Base-by-base conservation (phyloP, 23 red algal species). In the Pyropia yezoensis region DNA sequence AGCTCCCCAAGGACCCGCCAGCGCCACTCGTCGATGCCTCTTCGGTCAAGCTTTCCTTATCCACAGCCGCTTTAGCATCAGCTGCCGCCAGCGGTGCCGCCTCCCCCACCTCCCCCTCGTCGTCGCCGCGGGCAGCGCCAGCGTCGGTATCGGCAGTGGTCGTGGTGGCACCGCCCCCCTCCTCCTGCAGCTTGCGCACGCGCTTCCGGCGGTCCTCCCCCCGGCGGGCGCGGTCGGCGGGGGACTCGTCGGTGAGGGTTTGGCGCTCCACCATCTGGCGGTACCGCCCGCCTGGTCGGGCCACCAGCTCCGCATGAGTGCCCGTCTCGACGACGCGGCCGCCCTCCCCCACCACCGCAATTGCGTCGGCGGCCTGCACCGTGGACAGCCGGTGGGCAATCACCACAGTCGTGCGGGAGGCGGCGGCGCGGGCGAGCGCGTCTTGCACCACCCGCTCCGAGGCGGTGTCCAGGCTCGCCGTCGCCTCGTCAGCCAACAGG, bases 341-440 rank as follows among this genome's bases (percentile, higher is more conserved):
- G 19, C 60, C 73, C 28, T 89, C 39, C 18, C 55, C 71, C 25
- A 96, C 49, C 27, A 96, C 84, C 16, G 80, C 78, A 29, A 96
- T 96, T 19, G 66, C 70, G 70, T 89, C 69, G 17, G 92, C 92
- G 57, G 89, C 82, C 49, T 55, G 66, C 4, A 96, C 80, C 0
- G 92, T 89, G 22, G 83, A 73, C 47, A 96, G 61, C 32, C 92
- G 78, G 57, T 96, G 92, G 20, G 92, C 92, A 77, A 89, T 89
- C 3, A 88, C 80, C 15, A 96, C 54, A 15, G 86, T 87, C 14
- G 92, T 96, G 1, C 92, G 78, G 26, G 62, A 72, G 30, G 65
- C 77, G 6, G 78, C 57, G 20, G 83, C 79, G n/a, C 61, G 61
- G 33, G 82, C 82, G 30, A 96, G 54, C 12, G 92, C 92, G 17